These are phyloP conservation scores for Mycena venus DNA, from an alignment of 768 basidiomycete species.

Conservation along the genomic window DNA sequence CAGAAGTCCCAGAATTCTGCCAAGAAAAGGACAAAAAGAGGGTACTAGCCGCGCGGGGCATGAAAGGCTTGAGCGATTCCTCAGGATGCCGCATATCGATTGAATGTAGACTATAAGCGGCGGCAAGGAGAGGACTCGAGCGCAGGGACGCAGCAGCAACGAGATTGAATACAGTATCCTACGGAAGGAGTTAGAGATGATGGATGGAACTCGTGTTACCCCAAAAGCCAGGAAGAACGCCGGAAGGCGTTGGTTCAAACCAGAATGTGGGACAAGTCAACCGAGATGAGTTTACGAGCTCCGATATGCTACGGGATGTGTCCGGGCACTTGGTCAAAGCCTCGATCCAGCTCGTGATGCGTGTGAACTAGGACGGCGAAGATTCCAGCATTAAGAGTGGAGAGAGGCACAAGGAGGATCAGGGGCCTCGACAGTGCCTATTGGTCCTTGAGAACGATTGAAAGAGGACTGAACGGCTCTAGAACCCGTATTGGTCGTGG, in stretches of 20 bases:
- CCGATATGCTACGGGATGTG: no score
- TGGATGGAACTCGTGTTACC: background rate
- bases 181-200: background rate
- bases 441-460: background rate
- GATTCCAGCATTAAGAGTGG: background rate
- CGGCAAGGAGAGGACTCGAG: background rate
- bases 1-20: background rate
- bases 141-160: background rate
- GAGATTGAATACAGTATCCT: background rate
- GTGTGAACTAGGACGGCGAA: background rate
- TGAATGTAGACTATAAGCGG: no score
- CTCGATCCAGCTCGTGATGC: no score
- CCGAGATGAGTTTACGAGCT: background rate
- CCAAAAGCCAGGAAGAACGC: background rate
- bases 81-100: background rate
- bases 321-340: no score
- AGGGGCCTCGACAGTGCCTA: background rate
- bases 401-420: no score
- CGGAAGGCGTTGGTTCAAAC: no score
- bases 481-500: no score
- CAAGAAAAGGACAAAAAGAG: no score
- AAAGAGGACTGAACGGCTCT: background rate
- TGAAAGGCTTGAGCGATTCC: background rate
- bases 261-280: background rate
- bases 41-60: no score